Base-by-base conservation (phyloP, 2,329 filamentous ascomycete species). In the Penicillium sp. region DNA sequence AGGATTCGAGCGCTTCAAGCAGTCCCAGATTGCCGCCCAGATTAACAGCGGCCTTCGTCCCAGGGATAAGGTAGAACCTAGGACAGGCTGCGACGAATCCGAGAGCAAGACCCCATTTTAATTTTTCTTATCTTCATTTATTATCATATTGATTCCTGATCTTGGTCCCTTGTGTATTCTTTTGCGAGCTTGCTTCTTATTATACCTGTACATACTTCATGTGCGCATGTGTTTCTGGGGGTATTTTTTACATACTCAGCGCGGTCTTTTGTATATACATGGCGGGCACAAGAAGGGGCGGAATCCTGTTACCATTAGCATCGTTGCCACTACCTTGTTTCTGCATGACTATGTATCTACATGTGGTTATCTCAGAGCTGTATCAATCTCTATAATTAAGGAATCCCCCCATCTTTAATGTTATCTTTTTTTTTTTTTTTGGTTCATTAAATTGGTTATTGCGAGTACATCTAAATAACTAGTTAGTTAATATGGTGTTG, bases 1-100 rank as follows among this genome's bases (percentile, higher is more conserved):
- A 60, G 70, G 70, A 18, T 79, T 79, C 58, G 72, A 76, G 58
- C 67, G 61, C 37, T 78, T 78, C 58, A 75, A 73, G 50, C 70
- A 78, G 56, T 76, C 72, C 16, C 77, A 79, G 54, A 74, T 79
- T 48, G 77, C 76, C 4, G 76, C 77, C 14, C 75, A 78, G 57
- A 74, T 77, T 29, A 78, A 78, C 60, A 74, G 72, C 40, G 74
- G 74, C 32, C 34, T 61, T n/a, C 63, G 61, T 18, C 31, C 39
- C 2, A 44, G 47, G 20, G 42, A 32, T 29, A 51, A 40, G 22
- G 2, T n/a, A 22, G 35, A 51, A 10, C 47, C 32, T 4, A 18
- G 26, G 32, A 52, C 44, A 11, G 53, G 24, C 26, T 46, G 29
- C 34, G 34, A 46, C 4, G 40, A 35, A 42, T 14, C 48, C 35